Base-by-base conservation (phyloP, 805 yeast genomes). In the Kazachstania africana region DNA sequence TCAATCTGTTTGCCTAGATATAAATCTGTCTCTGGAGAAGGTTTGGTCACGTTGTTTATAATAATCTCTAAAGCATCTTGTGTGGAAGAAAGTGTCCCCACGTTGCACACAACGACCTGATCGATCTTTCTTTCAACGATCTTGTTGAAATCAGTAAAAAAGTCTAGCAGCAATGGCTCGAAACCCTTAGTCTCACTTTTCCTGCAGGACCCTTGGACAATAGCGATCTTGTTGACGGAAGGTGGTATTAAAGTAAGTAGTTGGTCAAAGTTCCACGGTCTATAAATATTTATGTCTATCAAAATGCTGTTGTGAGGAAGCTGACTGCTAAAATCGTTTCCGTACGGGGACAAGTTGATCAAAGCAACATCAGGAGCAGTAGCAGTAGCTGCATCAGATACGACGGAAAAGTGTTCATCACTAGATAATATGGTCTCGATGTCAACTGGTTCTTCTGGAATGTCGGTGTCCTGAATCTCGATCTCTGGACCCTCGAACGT, bases 161-260 rank as follows among this genome's bases (percentile, higher is more conserved):
- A 71, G 48, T 85, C 95, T 42, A 85, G 68, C 42, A 79, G 63
- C 26, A 85, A 62, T 3, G 88, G 83, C 12, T 80, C 71, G 57
- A 80, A 76, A n/a, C 59, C 58, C 8, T 62, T 55, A 12, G 59
- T 50, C 4, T 24, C 13, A 5, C 29, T 45, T 12, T 23, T 21
- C 16, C 15, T 22, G 47, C 6, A 47, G 10, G 67, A 56, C 26
- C 78, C 63, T 59, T 85, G 94, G 48, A 81, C 80, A 16, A 81
- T 63, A 12, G 79, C 68, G 31, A 87, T 60, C 17, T 67, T 65
- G 37, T 63, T 62, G 33, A 72, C 70, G 6, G 73, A 53, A 2
- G 64, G 38, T 17, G 88, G 87, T 26, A 80, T 52, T 3, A 59
- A 45, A 1, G 59, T 42, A 30, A 72, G 58, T 18, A 83, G 59